Base-by-base conservation (phyloP, 805 yeast species). In the Lipomyces mesembrius region DNA sequence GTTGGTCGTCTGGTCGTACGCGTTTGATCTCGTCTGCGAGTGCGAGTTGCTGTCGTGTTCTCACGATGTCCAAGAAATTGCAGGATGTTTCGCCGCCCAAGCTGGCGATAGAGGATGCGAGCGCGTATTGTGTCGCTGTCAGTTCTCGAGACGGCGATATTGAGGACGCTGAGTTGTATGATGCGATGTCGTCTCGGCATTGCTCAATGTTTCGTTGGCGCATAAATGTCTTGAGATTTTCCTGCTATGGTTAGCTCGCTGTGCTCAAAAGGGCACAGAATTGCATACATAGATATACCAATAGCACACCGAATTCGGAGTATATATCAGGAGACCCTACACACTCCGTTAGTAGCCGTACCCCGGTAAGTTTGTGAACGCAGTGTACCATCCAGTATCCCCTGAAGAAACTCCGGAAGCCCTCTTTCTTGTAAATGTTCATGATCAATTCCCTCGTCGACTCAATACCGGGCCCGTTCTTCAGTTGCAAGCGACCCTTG, bases 391-490 rank as follows among this genome's bases (percentile, higher is more conserved):
- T 77, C 78, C 79, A 78, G 69, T 80, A 80, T 11, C 99, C 99
- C 71, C 96, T 84, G 79, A 87, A 93, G 71, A 90, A 83, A 3
- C 98, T 98, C 63, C 77, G 79, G 57, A 89, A 27, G 2, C 98
- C 98, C 73, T 91, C 97, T 0, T 79, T 77, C 52, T 76, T 77
- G 74, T 82, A 86, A 37, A 94, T 77, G 14, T 63, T 55, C 14
- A 66, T 59, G 25, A 78, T 59, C 17, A 77, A 70, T 51, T 66
- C 53, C 12, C 34, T 5, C 7, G 74, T 70, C 22, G 69, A 65
- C 25, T 62, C 62, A 34, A 62, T 20, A 22, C 62, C 65, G 11
- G 63, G 60, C 7, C 67, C 61, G 39, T 65, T 67, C 43, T 72
- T 67, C 27, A 80, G 75, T 70, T 81, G 83, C 78, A 80, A 75